Evolutionary conservation across 148 eudicot genomes (phyloP), one percentile per base, ranked within the genome.

Genomic region (Dianthus caryophyllus): DNA sequence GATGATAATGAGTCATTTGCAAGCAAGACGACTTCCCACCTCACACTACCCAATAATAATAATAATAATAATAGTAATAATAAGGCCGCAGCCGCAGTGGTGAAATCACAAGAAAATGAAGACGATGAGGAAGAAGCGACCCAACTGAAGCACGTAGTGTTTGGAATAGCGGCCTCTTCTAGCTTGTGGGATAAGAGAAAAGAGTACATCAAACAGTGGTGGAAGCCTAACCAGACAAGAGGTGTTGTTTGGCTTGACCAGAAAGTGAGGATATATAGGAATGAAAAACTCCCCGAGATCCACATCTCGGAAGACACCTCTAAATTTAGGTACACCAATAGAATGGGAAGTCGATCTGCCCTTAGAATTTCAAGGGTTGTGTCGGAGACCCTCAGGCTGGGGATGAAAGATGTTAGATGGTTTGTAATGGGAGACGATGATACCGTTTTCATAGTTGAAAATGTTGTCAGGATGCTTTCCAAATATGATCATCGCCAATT

Each of bases 371-470:
- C 88, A 0, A 75, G 86, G 70, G 77, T 75, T 1, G 81, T 85
- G 0, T 85, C 89, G 0, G 86, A 85, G 70, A 83, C 86, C n/a
- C 56, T 85, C 8, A 73, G 73, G 62, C 75, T 85, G 0, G 87
- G 84, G 20, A 7, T 78, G 73, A 54, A 73, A 60, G 84, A 83
- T 51, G 81, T 83, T 7, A 69, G 84, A 64, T 85, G 89, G 89
- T 85, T 82, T 18, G 89, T 85, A 14, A 85, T 85, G 89, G 89
- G 89, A 24, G 87, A 85, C 21, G 89, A 85, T 66, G 89, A 85
- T 67, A 85, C 89, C 0, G 73, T 85, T 41, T 85, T 85, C 20
- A 18, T 79, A 1, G 81, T 78, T 2, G 86, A 83, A 8, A 85
- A 85, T 80, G 75, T 85, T 50, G 81, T 85, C 0, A 72, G 81